Evolutionary conservation across 106 monocot species (phyloP).

Genomic region (Vanilla planifolia): DNA sequence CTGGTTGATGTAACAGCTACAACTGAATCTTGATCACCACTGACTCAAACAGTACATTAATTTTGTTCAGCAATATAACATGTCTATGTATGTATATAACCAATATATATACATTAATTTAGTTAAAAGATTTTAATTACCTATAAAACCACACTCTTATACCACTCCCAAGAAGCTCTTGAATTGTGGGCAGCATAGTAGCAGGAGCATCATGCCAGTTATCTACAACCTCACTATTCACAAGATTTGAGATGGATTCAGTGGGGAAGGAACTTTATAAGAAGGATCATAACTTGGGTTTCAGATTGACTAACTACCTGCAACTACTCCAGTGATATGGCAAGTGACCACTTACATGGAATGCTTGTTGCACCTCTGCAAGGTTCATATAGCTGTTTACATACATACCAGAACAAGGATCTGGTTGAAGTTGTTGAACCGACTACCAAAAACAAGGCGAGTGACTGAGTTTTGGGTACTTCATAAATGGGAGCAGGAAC

Average conservation of each 20-base stretch:
- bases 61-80: no score
- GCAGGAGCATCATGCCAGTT: slow-evolving; percentile 10
- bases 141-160: slow-evolving; percentile 16
- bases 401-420: slow-evolving; percentile 15
- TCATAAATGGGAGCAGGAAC: no score
- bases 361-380: slow-evolving; percentile 20
- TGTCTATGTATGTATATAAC: no score
- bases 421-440: background rate
- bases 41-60: no score
- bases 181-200: slow-evolving; percentile 8
- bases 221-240: background rate
- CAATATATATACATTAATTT: no score
- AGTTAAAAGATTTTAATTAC: no score
- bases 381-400: slow-evolving; percentile 10
- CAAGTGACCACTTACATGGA: slow-evolving; percentile 20
- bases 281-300: background rate
- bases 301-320: slow-evolving; percentile 7
- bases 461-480: no score
- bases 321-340: slow-evolving; percentile 14
- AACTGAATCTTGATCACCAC: slow-evolving; percentile 20
- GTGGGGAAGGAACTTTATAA: background rate
- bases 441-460: background rate
- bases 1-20: slow-evolving; percentile 12
- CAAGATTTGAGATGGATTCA: background rate
- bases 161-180: slow-evolving; percentile 12